Conservation (phyloP, 2,329 filamentous ascomycete species). For the Diaporthe vaccinii region DNA sequence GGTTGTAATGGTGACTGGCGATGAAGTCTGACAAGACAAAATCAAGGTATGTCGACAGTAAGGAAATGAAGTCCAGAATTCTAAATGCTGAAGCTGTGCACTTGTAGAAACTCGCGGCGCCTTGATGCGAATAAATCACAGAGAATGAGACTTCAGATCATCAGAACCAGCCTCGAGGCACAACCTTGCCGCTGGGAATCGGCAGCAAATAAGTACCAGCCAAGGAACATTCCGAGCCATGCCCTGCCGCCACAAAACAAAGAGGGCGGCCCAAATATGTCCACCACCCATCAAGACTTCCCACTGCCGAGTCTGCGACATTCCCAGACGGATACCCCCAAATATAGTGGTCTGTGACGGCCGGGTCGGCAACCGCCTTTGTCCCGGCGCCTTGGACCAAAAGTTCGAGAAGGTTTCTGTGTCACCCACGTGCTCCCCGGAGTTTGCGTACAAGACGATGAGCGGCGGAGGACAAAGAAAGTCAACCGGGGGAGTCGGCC, state of each 20-base stretch:
- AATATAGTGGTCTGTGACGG: neutral
- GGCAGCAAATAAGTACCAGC: neutral
- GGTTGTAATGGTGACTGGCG: neutral
- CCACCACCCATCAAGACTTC: too few species aligned
- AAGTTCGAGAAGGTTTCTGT: constrained; percentile 11
- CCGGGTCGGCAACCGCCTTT: neutral
- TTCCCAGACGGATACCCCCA: neutral
- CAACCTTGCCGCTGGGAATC: neutral
- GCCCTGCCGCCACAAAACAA: neutral
- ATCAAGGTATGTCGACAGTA: neutral
- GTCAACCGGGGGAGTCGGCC: neutral
- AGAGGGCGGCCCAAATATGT: neutral
- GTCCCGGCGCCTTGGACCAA: neutral
- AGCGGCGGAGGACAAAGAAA: neutral
- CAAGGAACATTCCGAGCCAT: neutral
- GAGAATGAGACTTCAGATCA: neutral
- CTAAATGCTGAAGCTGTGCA: neutral
- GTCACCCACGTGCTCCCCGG: neutral
- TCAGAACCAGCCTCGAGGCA: neutral
- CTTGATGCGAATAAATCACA: neutral
- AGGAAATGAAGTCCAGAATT: neutral
- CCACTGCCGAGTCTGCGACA: neutral
- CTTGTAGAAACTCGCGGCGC: too few species aligned
- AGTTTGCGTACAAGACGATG: neutral
- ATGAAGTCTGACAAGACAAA: neutral